Evolutionary conservation across 208 protist species (phyloP), one percentile per base, ranked within the genome.

Genomic region (Trypanosoma rangeli): DNA sequence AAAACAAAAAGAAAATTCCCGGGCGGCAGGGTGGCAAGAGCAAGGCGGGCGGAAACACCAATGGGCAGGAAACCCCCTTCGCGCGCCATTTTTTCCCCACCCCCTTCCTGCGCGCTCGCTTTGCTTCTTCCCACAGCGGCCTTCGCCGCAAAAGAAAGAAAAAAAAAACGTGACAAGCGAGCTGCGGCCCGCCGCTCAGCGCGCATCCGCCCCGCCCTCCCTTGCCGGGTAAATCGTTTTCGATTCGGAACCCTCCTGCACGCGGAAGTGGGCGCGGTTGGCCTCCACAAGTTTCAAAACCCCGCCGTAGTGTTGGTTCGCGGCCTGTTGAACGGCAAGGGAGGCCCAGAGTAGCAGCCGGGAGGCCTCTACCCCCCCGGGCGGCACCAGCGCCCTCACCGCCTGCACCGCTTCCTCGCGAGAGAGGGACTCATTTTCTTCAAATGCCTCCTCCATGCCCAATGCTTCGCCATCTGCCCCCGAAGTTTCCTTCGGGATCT

Each of bases 291-390:
- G 62, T 69, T 84, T 84, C 52, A 88, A 31, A 8, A 93, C 61
- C 26, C 87, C 80, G 24, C 87, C 87, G 62, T 78, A 91, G 79
- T 92, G 70, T 26, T 78, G 72, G 56, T 76, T 90, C 18, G 85
- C 85, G 9, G 85, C 87, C 24, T 83, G 85, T 65, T 93, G 90
- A 31, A 93, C 76, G 22, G 52, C 64, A 72, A 92, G 69, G 4
- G 90, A 90, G 0, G 85, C 79, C 87, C 87, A 93, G 61, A 90
- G 69, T 46, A 93, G 73, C 64, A 95, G 75, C 64, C 88, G 79
- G 55, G 82, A 57, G 39, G 67, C 67, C 53, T 92, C 90, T 16
- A 95, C 87, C 2, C 87, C 90, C 10, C 55, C 62, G 10, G 68
- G 58, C 1, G 90, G 90, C 22, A 95, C 80, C 24, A 95, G 78